Evolutionary conservation across 352 stramenopile species (phyloP), one percentile per base, ranked within the genome.

Genomic region (Phytophthora uliginosa): DNA sequence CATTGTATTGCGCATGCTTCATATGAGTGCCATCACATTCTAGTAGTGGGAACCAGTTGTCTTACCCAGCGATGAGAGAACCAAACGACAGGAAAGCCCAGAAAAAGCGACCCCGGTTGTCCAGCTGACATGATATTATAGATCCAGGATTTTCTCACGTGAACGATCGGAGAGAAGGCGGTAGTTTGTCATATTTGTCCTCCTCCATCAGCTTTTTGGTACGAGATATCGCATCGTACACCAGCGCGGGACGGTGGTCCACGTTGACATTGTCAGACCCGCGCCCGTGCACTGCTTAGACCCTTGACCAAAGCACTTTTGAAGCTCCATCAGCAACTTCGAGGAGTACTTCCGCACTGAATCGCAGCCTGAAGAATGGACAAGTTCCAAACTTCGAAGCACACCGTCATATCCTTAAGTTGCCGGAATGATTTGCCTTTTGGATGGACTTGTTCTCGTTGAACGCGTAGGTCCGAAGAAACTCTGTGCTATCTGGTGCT

Each of bases 371-470:
- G 52, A n/a, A 38, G 28, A 48, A 31, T 69, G 53, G 0, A 20
- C 26, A 9, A 69, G 40, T 20, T 56, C 33, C 8, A 51, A 63
- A 17, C 2, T 20, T 26, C 4, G 53, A 69, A 8, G 2, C 48
- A 8, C 52, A 69, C 2, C 2, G 4, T 52, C 36, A 69, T 38
- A 57, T 20, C 4, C 48, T 48, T 17, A 8, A 7, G 31, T 69
- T 18, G 2, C 62, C 62, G 9, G 51, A 69, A 34, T 12, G 18
- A 12, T 10, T 31, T 26, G 2, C 22, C n/a, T 69, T 36, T 5
- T 56, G n/a, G n/a, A 69, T 69, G 3, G 62, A 51, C 52, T 63
- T 69, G 40, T 63, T 69, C 9, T 69, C 52, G 34, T 63, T 69
- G 17, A 61, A 62, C 1, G 62, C 51, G 10, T 63, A 69, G 3